Conservation (phyloP, 2,329 filamentous ascomycete species). For the Remersonia thermophila region DNA sequence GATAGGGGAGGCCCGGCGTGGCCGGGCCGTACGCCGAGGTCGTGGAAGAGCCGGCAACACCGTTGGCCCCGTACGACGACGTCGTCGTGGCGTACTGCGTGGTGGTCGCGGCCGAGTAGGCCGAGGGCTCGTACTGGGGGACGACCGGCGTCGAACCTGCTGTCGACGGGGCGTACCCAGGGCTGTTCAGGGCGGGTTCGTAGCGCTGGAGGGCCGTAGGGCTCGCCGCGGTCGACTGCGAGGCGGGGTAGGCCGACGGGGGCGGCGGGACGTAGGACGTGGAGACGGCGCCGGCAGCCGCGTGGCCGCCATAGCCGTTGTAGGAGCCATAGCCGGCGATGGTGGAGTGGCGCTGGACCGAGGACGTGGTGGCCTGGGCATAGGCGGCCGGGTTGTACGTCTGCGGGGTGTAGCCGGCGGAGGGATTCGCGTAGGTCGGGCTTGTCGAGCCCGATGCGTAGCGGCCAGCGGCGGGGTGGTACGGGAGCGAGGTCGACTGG, state of each 20-base stretch:
- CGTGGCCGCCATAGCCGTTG: constrained; percentile 28
- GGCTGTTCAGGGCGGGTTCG: constrained; percentile 29
- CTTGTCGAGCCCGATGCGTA: constrained; percentile 25
- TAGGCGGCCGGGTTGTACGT: constrained; percentile 50
- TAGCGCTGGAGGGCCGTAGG: constrained; percentile 26
- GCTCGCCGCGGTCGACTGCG: constrained; percentile 21
- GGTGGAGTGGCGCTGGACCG: constrained; percentile 36
- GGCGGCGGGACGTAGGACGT: constrained; percentile 27
- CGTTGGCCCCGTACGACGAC: constrained; percentile 28
- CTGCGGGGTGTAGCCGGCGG: constrained; percentile 38
- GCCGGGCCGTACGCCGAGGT: constrained; percentile 23
- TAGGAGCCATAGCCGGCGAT: constrained; percentile 37
- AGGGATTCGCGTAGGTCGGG: constrained; percentile 24
- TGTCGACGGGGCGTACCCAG: constrained; percentile 22
- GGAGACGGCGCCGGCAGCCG: constrained; percentile 23
- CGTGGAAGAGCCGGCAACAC: constrained; percentile 24
- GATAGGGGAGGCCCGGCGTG: constrained; percentile 37
- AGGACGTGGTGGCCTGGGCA: constrained; percentile 28
- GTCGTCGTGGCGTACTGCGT: constrained; percentile 26
- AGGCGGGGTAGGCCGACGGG: constrained; percentile 22
- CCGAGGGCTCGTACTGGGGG: constrained; percentile 18
- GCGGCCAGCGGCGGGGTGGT: constrained; percentile 31
- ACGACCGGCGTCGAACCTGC: constrained; percentile 15
- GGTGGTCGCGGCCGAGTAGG: constrained; percentile 16
- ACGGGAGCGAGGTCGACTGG: constrained; percentile 39